A percentile compares a stretch with the other conserved stretches of the same genome.
Evolutionary conservation across 768 basidiomycete genomes (phyloP).

Genomic region (Xanthoconium stramineum): DNA sequence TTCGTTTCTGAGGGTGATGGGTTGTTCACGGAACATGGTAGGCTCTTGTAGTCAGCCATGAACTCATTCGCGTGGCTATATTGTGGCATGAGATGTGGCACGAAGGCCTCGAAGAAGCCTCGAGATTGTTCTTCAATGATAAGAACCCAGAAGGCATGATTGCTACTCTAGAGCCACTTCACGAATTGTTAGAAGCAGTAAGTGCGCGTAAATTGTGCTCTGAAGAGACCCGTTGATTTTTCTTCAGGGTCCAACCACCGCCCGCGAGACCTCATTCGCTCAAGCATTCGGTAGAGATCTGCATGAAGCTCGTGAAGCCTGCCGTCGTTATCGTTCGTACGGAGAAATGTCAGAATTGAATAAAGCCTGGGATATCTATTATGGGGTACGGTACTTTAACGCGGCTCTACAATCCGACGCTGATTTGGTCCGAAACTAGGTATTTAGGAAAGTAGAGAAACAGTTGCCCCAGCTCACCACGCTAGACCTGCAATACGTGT

Average conservation of each 20-base stretch:
- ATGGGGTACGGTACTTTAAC: constrained; percentile 55
- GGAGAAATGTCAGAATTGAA: constrained; percentile 89
- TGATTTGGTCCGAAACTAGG: constrained; percentile 41
- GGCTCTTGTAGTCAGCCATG: constrained; percentile 87
- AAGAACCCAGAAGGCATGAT: constrained; percentile 98
- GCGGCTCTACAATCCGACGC: background rate
- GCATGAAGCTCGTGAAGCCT: constrained; percentile 88
- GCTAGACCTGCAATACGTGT: constrained; percentile 95
- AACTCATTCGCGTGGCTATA: constrained; percentile 95
- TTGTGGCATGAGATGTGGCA: constrained; percentile 99
- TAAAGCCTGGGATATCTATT: constrained; percentile 99
- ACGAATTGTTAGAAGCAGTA: constrained; percentile 87
- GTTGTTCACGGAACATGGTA: constrained; percentile 27
- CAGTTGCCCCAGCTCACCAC: constrained; percentile 85
- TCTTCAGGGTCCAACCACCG: constrained; percentile 83
- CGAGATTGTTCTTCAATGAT: constrained; percentile 93
- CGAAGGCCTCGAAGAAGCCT: constrained; percentile 97
- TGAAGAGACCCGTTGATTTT: constrained; percentile 1
- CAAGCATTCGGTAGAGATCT: constrained; percentile 94
- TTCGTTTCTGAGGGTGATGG: background rate
- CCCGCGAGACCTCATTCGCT: constrained; percentile 90
- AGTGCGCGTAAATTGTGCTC: constrained; percentile 20
- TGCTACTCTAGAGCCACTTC: constrained; percentile 83
- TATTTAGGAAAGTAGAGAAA: constrained; percentile 96
- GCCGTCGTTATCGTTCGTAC: constrained; percentile 78